Base-by-base conservation (phyloP, 2,329 filamentous ascomycete species). In the Tolypocladium pustulatum region DNA sequence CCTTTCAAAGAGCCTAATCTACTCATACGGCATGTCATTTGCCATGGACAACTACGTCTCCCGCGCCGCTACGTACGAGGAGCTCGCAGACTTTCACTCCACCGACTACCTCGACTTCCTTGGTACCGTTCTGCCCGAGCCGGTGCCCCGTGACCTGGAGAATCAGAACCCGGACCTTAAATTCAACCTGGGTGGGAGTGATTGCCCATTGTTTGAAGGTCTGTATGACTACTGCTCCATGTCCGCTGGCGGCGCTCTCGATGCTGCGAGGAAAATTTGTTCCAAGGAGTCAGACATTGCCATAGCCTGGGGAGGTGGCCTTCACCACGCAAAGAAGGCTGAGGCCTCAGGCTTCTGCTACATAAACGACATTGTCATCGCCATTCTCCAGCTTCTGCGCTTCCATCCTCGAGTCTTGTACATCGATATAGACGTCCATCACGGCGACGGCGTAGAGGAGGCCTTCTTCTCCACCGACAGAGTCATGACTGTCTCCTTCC, bases 301-400 rank as follows among this genome's bases (percentile, higher is more conserved):
- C 58, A 91, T 99, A 68, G 95, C 96, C 67, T 99, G 94, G 94
- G 94, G 91, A 22, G 94, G 94, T 40, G 94, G 94, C 13, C 82
- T 99, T 36, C 94, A 99, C 73, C 94, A 99, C 69, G 94, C 94
- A 53, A 97, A 97, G 74, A 94, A 93, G 70, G 85, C 88, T 57
- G 91, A 96, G 74, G 93, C 94, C 0, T 93, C 89, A 17, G 94
- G 94, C 0, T 99, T 99, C 74, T 99, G 94, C 77, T 99, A 99
- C 76, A 91, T 97, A 76, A 99, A 99, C 73, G 94, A 99, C 73
- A 97, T 97, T 67, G 94, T 97, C 59, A 82, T 99, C 54, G 91
- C 89, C 40, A 94, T 97, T 66, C 81, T 97, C 41, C 89, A 97
- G 71, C 82, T 99, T 12, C 79, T 97, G 20, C 87, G 89, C 36